phyloP scores from a whole-genome alignment of 495 filamentous ascomycete species.

The Annulohypoxylon nitens region DNA sequence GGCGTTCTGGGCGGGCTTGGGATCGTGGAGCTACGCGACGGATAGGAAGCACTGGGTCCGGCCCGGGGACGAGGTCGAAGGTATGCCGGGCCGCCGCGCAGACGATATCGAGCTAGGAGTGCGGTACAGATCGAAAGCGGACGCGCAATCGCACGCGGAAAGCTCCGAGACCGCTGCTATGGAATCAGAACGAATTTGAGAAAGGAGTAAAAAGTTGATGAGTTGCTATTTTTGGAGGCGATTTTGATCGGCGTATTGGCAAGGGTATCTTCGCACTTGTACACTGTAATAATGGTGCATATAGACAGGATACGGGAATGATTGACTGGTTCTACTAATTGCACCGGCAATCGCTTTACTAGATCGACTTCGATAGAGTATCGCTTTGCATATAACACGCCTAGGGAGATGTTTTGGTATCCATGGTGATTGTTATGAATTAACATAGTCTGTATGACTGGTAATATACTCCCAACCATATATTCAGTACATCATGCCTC shows the following conservation, averaged over 20 bases:
- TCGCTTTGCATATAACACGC: neutral
- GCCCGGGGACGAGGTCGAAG: conserved; percentile 55
- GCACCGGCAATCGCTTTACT: neutral
- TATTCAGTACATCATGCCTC: too few relatives aligned
- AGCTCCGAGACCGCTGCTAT: conserved; percentile 30
- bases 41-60: conserved; percentile 54
- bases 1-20: conserved; percentile 72
- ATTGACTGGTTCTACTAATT: neutral
- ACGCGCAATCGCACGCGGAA: conserved; percentile 28
- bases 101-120: conserved; percentile 50
- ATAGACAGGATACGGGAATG: conserved; percentile 26
- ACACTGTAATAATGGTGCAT: conserved; percentile 17
- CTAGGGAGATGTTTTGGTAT: neutral
- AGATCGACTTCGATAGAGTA: conserved; percentile 14
- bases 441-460: neutral
- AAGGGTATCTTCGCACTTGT: conserved; percentile 19
- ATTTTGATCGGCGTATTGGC: conserved; percentile 21
- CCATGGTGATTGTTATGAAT: neutral
- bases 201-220: neutral
- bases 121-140: conserved; percentile 43
- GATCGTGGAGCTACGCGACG: conserved; percentile 65
- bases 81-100: conserved; percentile 28
- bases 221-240: conserved; percentile 11
- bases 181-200: conserved; percentile 14
- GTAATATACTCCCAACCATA: too few relatives aligned